phyloP scores from a whole-genome alignment of 164 flowering plant species.

The Tinospora cordifolia region DNA sequence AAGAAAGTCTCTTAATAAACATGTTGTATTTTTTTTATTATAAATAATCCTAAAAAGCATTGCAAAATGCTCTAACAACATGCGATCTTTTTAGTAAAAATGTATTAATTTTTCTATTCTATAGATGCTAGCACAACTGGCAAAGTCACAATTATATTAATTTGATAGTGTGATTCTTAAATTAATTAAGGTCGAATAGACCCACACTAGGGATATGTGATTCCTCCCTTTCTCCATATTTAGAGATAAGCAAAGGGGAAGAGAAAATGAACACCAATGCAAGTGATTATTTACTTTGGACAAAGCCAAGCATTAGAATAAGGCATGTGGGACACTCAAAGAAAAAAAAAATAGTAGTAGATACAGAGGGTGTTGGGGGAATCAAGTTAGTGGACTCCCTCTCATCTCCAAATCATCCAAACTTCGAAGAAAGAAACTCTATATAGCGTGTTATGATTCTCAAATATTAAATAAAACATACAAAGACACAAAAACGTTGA shows the following conservation, averaged over 20 bases:
- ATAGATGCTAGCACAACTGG: no score
- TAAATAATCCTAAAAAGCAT: no score
- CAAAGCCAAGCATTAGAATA: background rate
- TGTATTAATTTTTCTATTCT: background rate
- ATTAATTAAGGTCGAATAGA: background rate
- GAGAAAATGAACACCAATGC: background rate
- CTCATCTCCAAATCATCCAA: slow-evolving; percentile 8
- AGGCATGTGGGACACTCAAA: slow-evolving; percentile 7
- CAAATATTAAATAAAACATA: background rate
- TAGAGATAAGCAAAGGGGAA: background rate
- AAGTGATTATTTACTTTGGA: no score
- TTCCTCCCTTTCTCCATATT: background rate
- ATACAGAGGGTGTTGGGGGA: slow-evolving; percentile 3
- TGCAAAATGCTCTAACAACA: no score
- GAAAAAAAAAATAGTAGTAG: background rate
- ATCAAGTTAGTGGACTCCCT: slow-evolving; percentile 11
- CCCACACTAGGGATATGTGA: background rate
- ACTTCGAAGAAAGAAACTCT: background rate
- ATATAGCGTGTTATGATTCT: background rate
- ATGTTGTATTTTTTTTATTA: no score
- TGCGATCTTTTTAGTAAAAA: background rate
- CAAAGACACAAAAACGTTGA: slow-evolving; percentile 3
- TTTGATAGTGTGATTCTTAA: no score
- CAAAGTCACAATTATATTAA: background rate
- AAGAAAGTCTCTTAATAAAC: no score